Percentiles rank a stretch among this genome's conserved stretches.
phyloP scores from a whole-genome alignment of 441 rosid species.

The Capsella rubella region DNA sequence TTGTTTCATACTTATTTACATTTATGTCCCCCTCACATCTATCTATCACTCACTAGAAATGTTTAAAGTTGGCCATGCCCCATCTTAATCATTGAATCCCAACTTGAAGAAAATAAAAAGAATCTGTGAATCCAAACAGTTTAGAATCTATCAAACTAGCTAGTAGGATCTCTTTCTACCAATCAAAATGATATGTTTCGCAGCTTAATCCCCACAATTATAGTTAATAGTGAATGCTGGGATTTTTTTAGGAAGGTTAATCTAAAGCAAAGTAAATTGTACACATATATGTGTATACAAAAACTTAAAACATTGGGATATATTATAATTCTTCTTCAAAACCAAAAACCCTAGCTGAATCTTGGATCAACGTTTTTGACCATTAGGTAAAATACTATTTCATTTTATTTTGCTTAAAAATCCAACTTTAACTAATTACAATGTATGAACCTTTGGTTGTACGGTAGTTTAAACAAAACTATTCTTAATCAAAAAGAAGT shows the following conservation, averaged over 20 bases:
- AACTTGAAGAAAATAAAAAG: conserved; percentile 7
- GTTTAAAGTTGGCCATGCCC: not conserved
- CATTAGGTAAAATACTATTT: conserved; percentile 14
- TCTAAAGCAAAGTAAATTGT: not conserved
- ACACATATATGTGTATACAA: not conserved
- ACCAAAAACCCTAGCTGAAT: not conserved
- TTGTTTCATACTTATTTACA: not conserved
- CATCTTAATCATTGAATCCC: conserved; percentile 38
- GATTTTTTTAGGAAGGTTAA: too few species aligned
- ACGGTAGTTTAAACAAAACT: conserved; percentile 6
- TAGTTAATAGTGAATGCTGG: not conserved
- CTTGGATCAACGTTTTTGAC: not conserved
- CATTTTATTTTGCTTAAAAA: not conserved
- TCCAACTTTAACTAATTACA: too few species aligned
- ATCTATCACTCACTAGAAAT: not conserved
- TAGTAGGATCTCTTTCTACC: conserved; percentile 6
- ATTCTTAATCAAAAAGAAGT: not conserved
- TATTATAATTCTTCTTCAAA: not conserved
- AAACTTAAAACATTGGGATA: not conserved
- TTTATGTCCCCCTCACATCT: conserved; percentile 8
- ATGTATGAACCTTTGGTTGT: not conserved
- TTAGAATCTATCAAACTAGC: conserved; percentile 22
- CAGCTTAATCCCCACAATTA: conserved; percentile 3
- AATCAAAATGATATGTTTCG: conserved; percentile 17
- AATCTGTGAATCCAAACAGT: conserved; percentile 14